These are phyloP conservation scores for Kurtzmaniella quercitrusa DNA, from an alignment of 1,139 yeast genomes.

Conservation along the genomic window DNA sequence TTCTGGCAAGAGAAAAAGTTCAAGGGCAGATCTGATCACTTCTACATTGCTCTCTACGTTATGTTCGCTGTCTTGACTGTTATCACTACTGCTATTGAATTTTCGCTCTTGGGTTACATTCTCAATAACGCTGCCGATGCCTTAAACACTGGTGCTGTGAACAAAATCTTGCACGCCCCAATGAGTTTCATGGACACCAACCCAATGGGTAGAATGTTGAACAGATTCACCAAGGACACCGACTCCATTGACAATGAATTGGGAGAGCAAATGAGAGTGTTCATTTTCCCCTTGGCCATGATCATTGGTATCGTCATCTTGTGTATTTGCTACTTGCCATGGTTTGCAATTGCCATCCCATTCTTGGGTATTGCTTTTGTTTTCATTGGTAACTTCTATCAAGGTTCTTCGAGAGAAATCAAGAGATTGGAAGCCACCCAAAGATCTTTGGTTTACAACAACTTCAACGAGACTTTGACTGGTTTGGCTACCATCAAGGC, in stretches of 20 bases:
- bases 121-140: slow-evolving; percentile 40
- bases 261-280: slow-evolving; percentile 42
- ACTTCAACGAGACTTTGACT: slow-evolving; percentile 43
- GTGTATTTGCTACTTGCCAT: slow-evolving; percentile 42
- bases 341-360: slow-evolving; percentile 47
- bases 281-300: slow-evolving; percentile 37
- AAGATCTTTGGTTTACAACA: slow-evolving; percentile 45
- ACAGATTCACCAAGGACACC: slow-evolving; percentile 54
- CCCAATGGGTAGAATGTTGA: slow-evolving; percentile 44
- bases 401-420: slow-evolving; percentile 42
- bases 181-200: slow-evolving; percentile 44
- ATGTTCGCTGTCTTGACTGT: slow-evolving; percentile 39
- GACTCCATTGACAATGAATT: slow-evolving; percentile 45
- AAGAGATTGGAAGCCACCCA: slow-evolving; percentile 43
- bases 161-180: slow-evolving; percentile 38
- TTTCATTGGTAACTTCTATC: slow-evolving; percentile 37
- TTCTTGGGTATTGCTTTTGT: slow-evolving; percentile 30
- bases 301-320: slow-evolving; percentile 41
- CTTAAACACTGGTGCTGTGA: slow-evolving; percentile 36
- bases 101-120: slow-evolving; percentile 52
- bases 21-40: slow-evolving; percentile 17
- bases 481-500: slow-evolving; percentile 44
- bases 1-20: slow-evolving; percentile 33
- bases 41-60: slow-evolving; percentile 31
- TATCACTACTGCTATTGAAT: slow-evolving; percentile 46